A percentile compares a stretch with the other conserved stretches of the same genome.
phyloP scores from a whole-genome alignment of 768 basidiomycete species.

The Agrocybe praecox region DNA sequence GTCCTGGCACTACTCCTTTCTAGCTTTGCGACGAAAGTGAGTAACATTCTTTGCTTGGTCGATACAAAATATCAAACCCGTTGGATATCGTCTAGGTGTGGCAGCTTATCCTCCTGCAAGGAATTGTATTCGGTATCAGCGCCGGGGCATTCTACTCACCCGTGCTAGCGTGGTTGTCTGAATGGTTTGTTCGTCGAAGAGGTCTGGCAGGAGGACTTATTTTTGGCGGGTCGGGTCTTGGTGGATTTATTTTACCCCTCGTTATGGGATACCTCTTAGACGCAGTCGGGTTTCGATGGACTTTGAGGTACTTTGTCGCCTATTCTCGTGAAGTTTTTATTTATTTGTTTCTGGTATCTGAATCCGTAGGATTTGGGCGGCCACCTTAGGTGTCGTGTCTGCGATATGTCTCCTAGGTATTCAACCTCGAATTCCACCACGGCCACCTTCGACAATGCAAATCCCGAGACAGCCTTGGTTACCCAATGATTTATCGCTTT shows the following conservation, averaged over 20 bases:
- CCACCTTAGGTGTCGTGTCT: slow-evolving; percentile 2
- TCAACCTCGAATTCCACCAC: slow-evolving; percentile 3
- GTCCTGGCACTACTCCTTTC: neutral
- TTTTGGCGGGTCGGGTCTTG: slow-evolving; percentile 10
- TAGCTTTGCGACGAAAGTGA: slow-evolving; percentile 4
- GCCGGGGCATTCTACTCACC: slow-evolving; percentile 8
- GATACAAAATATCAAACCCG: neutral
- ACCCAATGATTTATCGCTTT: neutral
- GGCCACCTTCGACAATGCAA: slow-evolving; percentile 1
- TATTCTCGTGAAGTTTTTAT: neutral
- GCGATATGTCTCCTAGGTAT: slow-evolving; percentile 7
- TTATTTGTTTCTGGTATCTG: neutral
- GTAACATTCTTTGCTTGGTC: no score
- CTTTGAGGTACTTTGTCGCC: neutral
- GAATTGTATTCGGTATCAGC: slow-evolving; percentile 6
- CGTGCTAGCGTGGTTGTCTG: slow-evolving; percentile 8
- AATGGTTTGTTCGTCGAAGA: slow-evolving; percentile 9
- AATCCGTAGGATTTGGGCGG: slow-evolving; percentile 12
- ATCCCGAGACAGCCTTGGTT: slow-evolving; percentile 9
- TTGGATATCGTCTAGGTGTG: slow-evolving; percentile 1
- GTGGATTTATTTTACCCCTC: slow-evolving; percentile 8
- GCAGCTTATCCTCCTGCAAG: slow-evolving; percentile 10
- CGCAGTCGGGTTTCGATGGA: slow-evolving; percentile 6
- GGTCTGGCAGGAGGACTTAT: slow-evolving; percentile 10
- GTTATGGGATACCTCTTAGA: slow-evolving; percentile 10